These are phyloP conservation scores for Corallochytrium limacisporum DNA, from an alignment of 78 protist genomes.

Conservation along the genomic window DNA sequence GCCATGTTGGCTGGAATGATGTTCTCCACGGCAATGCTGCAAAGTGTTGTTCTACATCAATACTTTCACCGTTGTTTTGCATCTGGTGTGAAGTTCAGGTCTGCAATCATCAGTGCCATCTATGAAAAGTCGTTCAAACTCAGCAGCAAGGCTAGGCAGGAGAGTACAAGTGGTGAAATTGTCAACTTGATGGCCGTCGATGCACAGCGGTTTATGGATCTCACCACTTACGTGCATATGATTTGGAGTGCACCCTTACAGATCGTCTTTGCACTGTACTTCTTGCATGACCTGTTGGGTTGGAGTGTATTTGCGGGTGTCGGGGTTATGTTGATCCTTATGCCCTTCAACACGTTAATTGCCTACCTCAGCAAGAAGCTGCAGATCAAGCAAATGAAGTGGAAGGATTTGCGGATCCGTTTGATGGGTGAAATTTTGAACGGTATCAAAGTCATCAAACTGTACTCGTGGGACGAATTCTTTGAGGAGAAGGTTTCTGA, in stretches of 20 bases:
- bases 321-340: conserved; percentile 31
- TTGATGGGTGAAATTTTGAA: conserved; percentile 45
- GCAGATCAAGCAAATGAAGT: conserved; percentile 4
- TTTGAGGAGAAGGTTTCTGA: conserved; percentile 16
- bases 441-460: conserved; percentile 60
- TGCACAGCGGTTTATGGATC: conserved; percentile 44
- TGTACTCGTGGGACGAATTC: conserved; percentile 57
- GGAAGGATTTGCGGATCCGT: conserved; percentile 31
- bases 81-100: conserved; percentile 20
- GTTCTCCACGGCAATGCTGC: conserved; percentile 3
- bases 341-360: conserved; percentile 26
- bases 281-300: conserved; percentile 22
- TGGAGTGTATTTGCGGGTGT: conserved; percentile 35
- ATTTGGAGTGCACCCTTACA: conserved; percentile 31
- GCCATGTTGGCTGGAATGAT: not conserved
- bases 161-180: conserved; percentile 20
- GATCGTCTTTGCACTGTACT: conserved; percentile 7
- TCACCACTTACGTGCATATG: conserved; percentile 36
- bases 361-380: not conserved
- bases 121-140: conserved; percentile 18
- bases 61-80: conserved; percentile 24
- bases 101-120: conserved; percentile 11
- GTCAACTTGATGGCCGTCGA: conserved; percentile 63
- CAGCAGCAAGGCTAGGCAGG: not conserved
- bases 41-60: conserved; percentile 10